Conservation (phyloP, 2,329 filamentous ascomycete species). For the Rhinocladiella mackenziei region DNA sequence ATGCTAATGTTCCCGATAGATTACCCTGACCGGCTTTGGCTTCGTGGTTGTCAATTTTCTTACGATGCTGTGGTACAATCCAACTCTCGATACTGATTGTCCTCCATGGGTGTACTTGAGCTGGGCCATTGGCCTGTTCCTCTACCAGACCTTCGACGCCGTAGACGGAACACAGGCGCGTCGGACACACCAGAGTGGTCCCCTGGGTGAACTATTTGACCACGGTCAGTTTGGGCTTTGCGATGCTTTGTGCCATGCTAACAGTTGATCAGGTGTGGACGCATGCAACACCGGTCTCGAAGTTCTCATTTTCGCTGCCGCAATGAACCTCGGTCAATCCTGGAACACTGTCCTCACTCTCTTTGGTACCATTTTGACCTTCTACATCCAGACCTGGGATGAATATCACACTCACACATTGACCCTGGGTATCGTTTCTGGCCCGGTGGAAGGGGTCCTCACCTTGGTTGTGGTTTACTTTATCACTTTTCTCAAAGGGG, state of each 20-base stretch:
- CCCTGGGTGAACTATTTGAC: constrained; percentile 93
- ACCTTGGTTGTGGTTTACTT: constrained; percentile 77
- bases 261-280: constrained; percentile 62
- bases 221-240: constrained; percentile 58
- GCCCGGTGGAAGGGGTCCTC: constrained; percentile 89
- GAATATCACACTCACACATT: constrained; percentile 98
- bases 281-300: constrained; percentile 94
- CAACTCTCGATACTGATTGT: constrained; percentile 88
- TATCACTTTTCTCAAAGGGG: constrained; percentile 78
- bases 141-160: constrained; percentile 98
- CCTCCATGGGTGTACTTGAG: constrained; percentile 91
- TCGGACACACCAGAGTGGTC: constrained; percentile 86
- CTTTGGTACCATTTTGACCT: constrained; percentile 85
- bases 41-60: constrained; percentile 88
- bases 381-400: constrained; percentile 98
- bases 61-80: constrained; percentile 92
- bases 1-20: constrained; percentile 43
- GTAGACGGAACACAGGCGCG: constrained; percentile 91
- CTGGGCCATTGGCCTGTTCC: constrained; percentile 83
- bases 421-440: constrained; percentile 85
- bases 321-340: constrained; percentile 87
- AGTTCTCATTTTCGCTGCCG: constrained; percentile 83
- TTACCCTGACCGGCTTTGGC: constrained; percentile 83
- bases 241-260: constrained; percentile 6
- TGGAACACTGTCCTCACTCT: constrained; percentile 83